These are phyloP conservation scores for Carex kokanica DNA, from an alignment of 176 grass and related monocot genomes.

Conservation along the genomic window DNA sequence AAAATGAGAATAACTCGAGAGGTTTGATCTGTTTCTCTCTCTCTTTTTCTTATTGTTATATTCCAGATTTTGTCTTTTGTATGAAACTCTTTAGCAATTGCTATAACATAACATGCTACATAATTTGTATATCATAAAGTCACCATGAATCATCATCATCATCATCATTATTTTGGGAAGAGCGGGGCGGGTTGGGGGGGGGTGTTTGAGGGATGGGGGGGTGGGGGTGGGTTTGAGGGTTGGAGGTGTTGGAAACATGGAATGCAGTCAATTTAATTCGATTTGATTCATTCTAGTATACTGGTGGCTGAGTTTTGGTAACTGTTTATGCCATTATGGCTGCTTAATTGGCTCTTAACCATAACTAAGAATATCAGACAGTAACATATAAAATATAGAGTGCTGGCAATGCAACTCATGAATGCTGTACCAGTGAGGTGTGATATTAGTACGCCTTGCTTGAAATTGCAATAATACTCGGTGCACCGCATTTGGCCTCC, in stretches of 20 bases:
- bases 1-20: conserved; percentile 38
- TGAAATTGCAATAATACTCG: background rate
- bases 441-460: background rate
- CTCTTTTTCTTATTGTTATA: background rate
- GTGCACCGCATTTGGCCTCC: background rate
- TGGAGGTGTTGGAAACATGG: background rate
- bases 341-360: background rate
- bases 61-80: background rate
- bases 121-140: background rate
- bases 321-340: background rate
- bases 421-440: background rate
- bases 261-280: background rate
- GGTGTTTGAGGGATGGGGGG: background rate
- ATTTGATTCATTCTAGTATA: background rate
- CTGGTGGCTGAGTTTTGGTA: background rate
- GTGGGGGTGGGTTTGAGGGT: background rate
- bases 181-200: too few relatives aligned
- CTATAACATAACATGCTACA: conserved; percentile 1
- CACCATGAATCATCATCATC: background rate
- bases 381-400: background rate
- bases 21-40: conserved; percentile 37
- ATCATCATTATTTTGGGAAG: background rate
- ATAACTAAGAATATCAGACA: background rate
- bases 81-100: background rate
- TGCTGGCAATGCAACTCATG: background rate